A percentile compares a stretch with the other conserved stretches of the same genome.
These are phyloP conservation scores for Jatropha multifida DNA, from an alignment of 441 rosid species.

Conservation along the genomic window DNA sequence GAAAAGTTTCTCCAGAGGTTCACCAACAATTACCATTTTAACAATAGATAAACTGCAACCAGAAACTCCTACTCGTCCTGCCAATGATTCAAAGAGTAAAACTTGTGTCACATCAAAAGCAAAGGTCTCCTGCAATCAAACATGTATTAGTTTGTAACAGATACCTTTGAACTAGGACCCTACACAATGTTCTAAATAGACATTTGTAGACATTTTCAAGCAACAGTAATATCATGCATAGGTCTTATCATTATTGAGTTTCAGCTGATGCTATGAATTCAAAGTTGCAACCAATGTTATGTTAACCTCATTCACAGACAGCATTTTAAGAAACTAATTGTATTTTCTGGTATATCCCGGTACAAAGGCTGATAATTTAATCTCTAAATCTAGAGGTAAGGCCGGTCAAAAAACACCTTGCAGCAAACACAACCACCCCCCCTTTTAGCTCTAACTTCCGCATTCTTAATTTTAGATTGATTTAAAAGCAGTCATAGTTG, in stretches of 20 bases:
- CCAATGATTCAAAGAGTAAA: conserved; percentile 79
- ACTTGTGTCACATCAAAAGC: conserved; percentile 58
- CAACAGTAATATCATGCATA: background rate
- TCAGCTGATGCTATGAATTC: background rate
- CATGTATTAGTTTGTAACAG: conserved; percentile 30
- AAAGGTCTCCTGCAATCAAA: conserved; percentile 66
- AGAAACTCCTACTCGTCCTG: conserved; percentile 52
- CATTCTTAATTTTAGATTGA: background rate
- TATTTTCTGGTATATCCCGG: background rate
- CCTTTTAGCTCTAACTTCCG: no score
- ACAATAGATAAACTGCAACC: conserved; percentile 38
- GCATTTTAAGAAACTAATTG: background rate
- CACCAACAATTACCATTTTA: conserved; percentile 51
- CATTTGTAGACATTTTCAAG: background rate
- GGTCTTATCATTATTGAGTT: background rate
- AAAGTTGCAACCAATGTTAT: background rate
- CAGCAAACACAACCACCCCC: background rate
- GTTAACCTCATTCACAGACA: background rate
- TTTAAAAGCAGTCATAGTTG: background rate
- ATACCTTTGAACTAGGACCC: conserved; percentile 1
- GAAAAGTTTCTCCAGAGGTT: conserved; percentile 73
- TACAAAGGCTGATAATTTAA: background rate
- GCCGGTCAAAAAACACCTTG: background rate
- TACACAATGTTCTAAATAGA: background rate
- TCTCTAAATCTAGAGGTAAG: background rate